Evolutionary conservation across 495 filamentous ascomycete species (phyloP).

Genomic region (Aspergillus hancockii): DNA sequence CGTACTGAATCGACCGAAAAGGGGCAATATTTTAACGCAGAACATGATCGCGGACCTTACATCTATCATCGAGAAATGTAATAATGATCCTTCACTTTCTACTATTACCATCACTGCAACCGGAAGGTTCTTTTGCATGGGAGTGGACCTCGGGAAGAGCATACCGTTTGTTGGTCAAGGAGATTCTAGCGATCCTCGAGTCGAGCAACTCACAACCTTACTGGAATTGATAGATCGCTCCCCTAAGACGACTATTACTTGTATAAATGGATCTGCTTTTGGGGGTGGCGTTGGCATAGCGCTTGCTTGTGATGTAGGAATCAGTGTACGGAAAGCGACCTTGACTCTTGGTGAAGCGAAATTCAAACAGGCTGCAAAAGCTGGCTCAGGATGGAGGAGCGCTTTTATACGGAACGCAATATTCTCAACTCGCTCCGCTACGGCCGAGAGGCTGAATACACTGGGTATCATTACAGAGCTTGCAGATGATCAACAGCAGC

Average conservation of each 20-base stretch:
- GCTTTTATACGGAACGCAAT: conserved; percentile 32
- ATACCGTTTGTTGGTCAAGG: conserved; percentile 21
- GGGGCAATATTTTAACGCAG: conserved; percentile 37
- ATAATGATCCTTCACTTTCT: conserved; percentile 23
- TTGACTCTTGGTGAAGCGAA: conserved; percentile 38
- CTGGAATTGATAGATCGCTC: conserved; percentile 34
- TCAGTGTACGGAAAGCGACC: conserved; percentile 19
- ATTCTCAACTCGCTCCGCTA: conserved; percentile 30
- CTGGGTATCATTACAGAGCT: conserved; percentile 23
- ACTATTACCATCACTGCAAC: conserved; percentile 34
- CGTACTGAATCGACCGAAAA: conserved; percentile 32
- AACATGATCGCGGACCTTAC: conserved; percentile 32
- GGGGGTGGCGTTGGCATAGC: conserved; percentile 42
- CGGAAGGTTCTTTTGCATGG: conserved; percentile 45
- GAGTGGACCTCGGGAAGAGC: conserved; percentile 35
- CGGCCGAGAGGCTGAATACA: conserved; percentile 22
- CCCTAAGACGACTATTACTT: conserved; percentile 39
- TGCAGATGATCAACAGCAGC: conserved; percentile 9
- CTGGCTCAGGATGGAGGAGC: conserved; percentile 24
- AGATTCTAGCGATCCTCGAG: conserved; percentile 21
- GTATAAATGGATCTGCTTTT: conserved; percentile 38
- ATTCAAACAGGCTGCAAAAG: conserved; percentile 8
- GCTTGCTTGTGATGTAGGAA: conserved; percentile 38
- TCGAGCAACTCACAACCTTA: conserved; percentile 22
- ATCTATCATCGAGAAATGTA: conserved; percentile 19